A percentile compares a stretch with the other conserved stretches of the same genome.
These are phyloP conservation scores for Cercospora citrullina DNA, from an alignment of 2,329 filamentous ascomycete genomes.

Conservation along the genomic window DNA sequence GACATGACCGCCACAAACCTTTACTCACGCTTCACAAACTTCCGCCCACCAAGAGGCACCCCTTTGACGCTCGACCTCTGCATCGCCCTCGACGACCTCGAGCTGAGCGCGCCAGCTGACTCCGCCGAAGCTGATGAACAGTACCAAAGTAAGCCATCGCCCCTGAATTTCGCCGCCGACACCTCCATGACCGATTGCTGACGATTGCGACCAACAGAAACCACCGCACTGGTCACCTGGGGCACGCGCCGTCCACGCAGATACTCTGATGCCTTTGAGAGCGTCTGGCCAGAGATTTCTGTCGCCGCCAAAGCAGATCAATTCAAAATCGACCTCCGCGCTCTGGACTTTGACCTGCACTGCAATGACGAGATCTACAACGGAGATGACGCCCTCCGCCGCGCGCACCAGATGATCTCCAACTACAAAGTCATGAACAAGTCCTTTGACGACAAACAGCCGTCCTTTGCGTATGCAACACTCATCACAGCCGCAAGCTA, in stretches of 20 bases:
- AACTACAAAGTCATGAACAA: not conserved
- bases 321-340: not conserved
- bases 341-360: not conserved
- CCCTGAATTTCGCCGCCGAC: not conserved
- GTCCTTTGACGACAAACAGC: not conserved
- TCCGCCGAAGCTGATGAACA: not conserved
- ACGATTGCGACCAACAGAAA: not conserved
- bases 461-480: constrained; percentile 48
- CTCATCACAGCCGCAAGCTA: constrained; percentile 53
- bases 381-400: not conserved
- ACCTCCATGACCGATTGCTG: not conserved
- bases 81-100: not conserved
- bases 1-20: not conserved
- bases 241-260: not conserved
- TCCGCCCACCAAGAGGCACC: not conserved
- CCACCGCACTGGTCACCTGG: not conserved
- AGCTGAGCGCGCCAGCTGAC: not conserved
- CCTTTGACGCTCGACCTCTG: not conserved
- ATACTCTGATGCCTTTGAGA: not conserved
- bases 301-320: not conserved
- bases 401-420: not conserved
- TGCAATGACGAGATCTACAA: not conserved
- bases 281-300: not conserved
- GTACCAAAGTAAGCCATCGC: not conserved
- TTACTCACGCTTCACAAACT: not conserved